Evolutionary conservation across 371 early-diverging fungal species (phyloP).

Genomic region (Mortierella sp.): DNA sequence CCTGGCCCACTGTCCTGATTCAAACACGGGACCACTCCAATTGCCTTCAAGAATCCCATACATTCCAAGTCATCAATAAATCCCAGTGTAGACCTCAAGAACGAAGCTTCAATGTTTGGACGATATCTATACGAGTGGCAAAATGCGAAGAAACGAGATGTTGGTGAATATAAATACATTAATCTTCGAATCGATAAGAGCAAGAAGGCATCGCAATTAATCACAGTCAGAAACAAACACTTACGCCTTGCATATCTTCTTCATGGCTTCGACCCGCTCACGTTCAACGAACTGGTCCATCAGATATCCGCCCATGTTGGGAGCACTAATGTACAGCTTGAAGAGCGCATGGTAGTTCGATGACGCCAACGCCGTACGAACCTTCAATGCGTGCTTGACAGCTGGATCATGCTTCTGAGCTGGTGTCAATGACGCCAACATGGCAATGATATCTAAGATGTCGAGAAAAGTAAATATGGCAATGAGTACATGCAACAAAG

Average conservation of each 20-base stretch:
- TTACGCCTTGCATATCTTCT: conserved; percentile 78
- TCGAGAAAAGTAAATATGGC: neutral
- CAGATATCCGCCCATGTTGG: conserved; percentile 88
- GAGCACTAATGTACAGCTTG: conserved; percentile 78
- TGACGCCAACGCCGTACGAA: conserved; percentile 82
- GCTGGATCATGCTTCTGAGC: conserved; percentile 68
- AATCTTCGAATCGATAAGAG: neutral
- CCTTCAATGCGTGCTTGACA: conserved; percentile 86
- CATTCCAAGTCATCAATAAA: conserved; percentile 48
- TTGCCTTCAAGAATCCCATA: conserved; percentile 62
- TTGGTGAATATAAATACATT: neutral
- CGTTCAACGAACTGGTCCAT: conserved; percentile 93
- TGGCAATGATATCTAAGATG: conserved; percentile 80
- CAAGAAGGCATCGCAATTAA: neutral
- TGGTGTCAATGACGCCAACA: conserved; percentile 74
- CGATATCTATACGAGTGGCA: conserved; percentile 61
- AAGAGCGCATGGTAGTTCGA: conserved; percentile 90
- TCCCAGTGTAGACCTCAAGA: conserved; percentile 44
- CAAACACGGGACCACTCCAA: conserved; percentile 36
- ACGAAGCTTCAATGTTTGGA: conserved; percentile 63
- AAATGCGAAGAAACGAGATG: neutral
- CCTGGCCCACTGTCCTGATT: conserved; percentile 23
- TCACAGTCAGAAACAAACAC: conserved; percentile 22
- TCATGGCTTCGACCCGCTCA: conserved; percentile 83
- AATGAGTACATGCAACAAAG: neutral